phyloP scores from a whole-genome alignment of 1,139 yeast species.

The Nadsonia commutata region DNA sequence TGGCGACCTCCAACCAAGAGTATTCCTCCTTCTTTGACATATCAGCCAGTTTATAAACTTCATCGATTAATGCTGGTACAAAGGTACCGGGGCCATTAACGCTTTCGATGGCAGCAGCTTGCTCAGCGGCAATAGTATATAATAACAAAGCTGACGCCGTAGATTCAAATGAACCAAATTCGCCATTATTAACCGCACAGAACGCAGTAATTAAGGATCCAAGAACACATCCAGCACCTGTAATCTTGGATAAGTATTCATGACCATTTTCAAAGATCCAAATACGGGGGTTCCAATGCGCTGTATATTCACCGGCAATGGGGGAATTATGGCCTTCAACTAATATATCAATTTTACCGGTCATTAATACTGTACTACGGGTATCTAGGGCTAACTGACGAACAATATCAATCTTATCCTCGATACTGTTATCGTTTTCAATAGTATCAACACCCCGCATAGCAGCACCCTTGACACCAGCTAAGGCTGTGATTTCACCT shows the following conservation, averaged over 20 bases:
- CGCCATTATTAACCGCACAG: slow-evolving; percentile 21
- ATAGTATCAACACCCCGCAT: slow-evolving; percentile 49
- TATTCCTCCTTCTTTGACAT: not conserved
- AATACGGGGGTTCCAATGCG: slow-evolving; percentile 16
- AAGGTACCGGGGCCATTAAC: slow-evolving; percentile 38
- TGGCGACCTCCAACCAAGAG: not conserved
- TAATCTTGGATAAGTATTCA: slow-evolving; percentile 52
- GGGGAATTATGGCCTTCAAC: slow-evolving; percentile 27
- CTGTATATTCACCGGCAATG: slow-evolving; percentile 11
- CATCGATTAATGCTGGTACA: slow-evolving; percentile 32
- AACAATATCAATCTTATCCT: slow-evolving; percentile 23
- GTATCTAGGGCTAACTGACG: slow-evolving; percentile 38
- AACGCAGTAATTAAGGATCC: slow-evolving; percentile 61
- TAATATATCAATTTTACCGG: slow-evolving; percentile 40
- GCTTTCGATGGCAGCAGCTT: slow-evolving; percentile 28
- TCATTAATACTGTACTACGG: slow-evolving; percentile 55
- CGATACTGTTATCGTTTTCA: slow-evolving; percentile 18
- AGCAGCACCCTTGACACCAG: slow-evolving; percentile 22
- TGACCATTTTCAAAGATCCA: slow-evolving; percentile 44
- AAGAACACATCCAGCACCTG: slow-evolving; percentile 81
- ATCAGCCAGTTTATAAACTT: slow-evolving; percentile 20
- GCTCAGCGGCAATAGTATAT: slow-evolving; percentile 52
- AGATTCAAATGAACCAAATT: slow-evolving; percentile 22
- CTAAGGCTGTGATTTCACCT: slow-evolving; percentile 55
- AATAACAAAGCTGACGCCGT: slow-evolving; percentile 43